Conservation (phyloP, 164 flowering plant genomes). For the Stephania japonica region DNA sequence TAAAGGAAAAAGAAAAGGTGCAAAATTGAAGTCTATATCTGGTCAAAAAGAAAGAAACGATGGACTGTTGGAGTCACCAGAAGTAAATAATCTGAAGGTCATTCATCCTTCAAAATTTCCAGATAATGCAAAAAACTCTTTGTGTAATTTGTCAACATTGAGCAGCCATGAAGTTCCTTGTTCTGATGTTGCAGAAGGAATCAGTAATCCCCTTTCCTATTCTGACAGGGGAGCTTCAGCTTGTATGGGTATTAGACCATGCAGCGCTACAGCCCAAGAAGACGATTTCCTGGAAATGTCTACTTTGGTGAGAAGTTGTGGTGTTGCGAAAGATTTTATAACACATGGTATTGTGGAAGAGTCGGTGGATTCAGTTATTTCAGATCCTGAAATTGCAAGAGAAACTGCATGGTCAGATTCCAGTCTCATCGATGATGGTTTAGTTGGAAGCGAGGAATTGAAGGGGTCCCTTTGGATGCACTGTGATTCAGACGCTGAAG, state of each 20-base stretch:
- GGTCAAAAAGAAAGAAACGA: slow-evolving; percentile 15
- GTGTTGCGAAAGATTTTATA: slow-evolving; percentile 8
- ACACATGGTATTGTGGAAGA: slow-evolving; percentile 15
- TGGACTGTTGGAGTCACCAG: slow-evolving; percentile 19
- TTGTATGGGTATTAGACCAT: slow-evolving; percentile 10
- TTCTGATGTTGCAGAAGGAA: slow-evolving; percentile 38
- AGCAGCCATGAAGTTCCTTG: slow-evolving; percentile 30
- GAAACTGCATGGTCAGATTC: slow-evolving; percentile 23
- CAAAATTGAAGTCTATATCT: slow-evolving; percentile 17
- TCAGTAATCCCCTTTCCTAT: slow-evolving; percentile 4
- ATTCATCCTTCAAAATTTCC: slow-evolving; percentile 24
- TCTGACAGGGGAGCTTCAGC: slow-evolving; percentile 21
- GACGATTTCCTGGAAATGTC: slow-evolving; percentile 16
- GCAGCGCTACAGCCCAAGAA: slow-evolving; percentile 15
- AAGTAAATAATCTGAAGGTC: slow-evolving; percentile 37
- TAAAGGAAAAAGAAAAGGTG: slow-evolving; percentile 41
- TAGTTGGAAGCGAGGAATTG: slow-evolving; percentile 9
- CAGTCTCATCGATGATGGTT: slow-evolving; percentile 10
- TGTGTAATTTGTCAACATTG: slow-evolving; percentile 23
- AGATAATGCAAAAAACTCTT: slow-evolving; percentile 27
- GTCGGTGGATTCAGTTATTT: slow-evolving; percentile 8
- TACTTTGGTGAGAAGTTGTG: slow-evolving; percentile 11
- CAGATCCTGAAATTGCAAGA: slow-evolving; percentile 16
- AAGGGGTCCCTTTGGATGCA: slow-evolving; percentile 18
- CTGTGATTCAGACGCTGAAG: slow-evolving; percentile 18